Conservation (phyloP, 495 filamentous ascomycete species). For the Penicillium herquei region DNA sequence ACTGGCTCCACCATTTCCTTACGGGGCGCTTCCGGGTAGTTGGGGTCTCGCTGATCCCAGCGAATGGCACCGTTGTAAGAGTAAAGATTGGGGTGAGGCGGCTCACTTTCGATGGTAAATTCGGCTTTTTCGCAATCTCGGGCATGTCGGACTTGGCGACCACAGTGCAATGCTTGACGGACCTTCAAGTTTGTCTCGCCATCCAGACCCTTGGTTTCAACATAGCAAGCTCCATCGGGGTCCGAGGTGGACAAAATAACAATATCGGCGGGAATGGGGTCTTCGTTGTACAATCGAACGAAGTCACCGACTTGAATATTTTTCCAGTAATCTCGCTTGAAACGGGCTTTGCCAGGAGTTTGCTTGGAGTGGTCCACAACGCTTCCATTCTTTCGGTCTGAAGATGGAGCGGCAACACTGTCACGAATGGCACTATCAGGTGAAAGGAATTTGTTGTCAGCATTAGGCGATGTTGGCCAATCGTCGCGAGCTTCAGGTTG, state of each 20-base stretch:
- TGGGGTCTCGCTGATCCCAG: slow-evolving; percentile 74
- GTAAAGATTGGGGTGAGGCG: slow-evolving; percentile 90
- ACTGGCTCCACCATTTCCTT: slow-evolving; percentile 88
- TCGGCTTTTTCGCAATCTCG: slow-evolving; percentile 84
- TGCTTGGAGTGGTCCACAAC: slow-evolving; percentile 61
- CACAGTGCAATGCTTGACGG: slow-evolving; percentile 83
- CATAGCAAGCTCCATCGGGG: slow-evolving; percentile 90
- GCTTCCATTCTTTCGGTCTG: slow-evolving; percentile 57
- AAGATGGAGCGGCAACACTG: slow-evolving; percentile 25
- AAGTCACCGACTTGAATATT: slow-evolving; percentile 95
- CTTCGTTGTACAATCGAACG: slow-evolving; percentile 93
- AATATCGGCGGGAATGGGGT: slow-evolving; percentile 92
- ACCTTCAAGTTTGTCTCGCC: slow-evolving; percentile 98
- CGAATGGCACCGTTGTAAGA: slow-evolving; percentile 84
- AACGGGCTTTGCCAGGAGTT: slow-evolving; percentile 63
- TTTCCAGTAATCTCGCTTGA: slow-evolving; percentile 95
- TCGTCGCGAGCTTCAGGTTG: slow-evolving; percentile 51
- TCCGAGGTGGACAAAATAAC: slow-evolving; percentile 96
- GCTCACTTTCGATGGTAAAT: slow-evolving; percentile 88
- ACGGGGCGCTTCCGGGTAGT: slow-evolving; percentile 55
- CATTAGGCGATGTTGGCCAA: slow-evolving; percentile 29
- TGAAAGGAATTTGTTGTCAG: slow-evolving; percentile 29
- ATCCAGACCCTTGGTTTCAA: slow-evolving; percentile 97
- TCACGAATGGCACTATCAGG: slow-evolving; percentile 35
- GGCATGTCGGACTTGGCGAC: slow-evolving; percentile 81